phyloP scores from a whole-genome alignment of 176 grass and related monocot species.

The Puccinellia tenuiflora region DNA sequence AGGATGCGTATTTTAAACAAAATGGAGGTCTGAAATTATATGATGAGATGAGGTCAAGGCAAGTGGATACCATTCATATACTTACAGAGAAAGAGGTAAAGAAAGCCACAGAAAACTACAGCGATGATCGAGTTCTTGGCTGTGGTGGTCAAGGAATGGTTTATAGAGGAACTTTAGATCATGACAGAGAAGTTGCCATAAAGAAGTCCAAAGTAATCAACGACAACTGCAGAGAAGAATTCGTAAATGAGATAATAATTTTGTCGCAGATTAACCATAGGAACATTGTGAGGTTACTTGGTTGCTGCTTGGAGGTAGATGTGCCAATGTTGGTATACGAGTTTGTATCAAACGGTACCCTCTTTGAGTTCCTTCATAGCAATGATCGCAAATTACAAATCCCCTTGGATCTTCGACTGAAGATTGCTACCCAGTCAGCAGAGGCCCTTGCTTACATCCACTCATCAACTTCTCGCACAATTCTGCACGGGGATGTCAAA shows the following conservation, averaged over 20 bases:
- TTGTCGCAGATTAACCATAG: conserved; percentile 58
- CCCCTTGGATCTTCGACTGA: conserved; percentile 37
- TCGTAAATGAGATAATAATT: conserved; percentile 57
- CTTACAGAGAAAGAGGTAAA: conserved; percentile 40
- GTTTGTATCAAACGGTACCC: conserved; percentile 43
- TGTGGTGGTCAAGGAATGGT: conserved; percentile 47
- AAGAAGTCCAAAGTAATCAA: conserved; percentile 44
- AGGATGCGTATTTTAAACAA: conserved; percentile 36
- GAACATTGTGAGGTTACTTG: conserved; percentile 43
- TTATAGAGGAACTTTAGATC: conserved; percentile 35
- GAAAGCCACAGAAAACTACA: conserved; percentile 44
- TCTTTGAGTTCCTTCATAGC: conserved; percentile 44
- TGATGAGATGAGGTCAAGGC: conserved; percentile 43
- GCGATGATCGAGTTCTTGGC: conserved; percentile 28
- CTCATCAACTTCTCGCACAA: conserved; percentile 37
- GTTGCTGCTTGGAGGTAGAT: conserved; percentile 56
- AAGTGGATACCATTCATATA: conserved; percentile 30
- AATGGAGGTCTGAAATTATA: conserved; percentile 42
- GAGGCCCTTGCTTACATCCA: conserved; percentile 51
- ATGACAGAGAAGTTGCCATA: conserved; percentile 40
- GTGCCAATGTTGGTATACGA: conserved; percentile 45
- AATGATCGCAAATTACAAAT: background rate
- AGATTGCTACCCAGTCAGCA: conserved; percentile 38
- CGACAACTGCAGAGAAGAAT: conserved; percentile 35
- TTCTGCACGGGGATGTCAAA: conserved; percentile 55